A percentile compares a stretch with the other conserved stretches of the same genome.
These are phyloP conservation scores for Sclerospora graminicola DNA, from an alignment of 352 stramenopile genomes.

Conservation along the genomic window DNA sequence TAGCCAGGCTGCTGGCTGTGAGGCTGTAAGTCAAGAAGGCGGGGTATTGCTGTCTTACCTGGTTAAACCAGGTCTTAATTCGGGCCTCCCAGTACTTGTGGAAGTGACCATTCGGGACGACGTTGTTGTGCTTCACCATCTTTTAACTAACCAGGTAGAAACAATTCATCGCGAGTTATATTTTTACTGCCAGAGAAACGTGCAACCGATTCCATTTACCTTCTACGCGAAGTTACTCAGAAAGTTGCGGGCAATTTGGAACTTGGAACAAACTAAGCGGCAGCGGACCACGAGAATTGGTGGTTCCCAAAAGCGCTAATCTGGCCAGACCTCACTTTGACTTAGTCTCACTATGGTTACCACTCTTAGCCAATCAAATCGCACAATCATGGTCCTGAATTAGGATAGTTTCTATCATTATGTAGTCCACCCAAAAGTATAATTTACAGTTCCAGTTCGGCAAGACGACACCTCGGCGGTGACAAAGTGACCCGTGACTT, in stretches of 20 bases:
- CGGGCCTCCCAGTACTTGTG: constrained; percentile 98
- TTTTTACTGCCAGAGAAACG: too few species aligned
- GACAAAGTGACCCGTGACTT: neutral
- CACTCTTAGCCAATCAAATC: constrained; percentile 35
- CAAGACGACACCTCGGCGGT: constrained; percentile 1
- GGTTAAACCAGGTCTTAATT: constrained; percentile 95
- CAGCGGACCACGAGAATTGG: constrained; percentile 43
- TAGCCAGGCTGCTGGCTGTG: constrained; percentile 5
- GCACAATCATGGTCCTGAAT: neutral
- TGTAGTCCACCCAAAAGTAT: constrained; percentile 1
- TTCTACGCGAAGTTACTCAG: constrained; percentile 62
- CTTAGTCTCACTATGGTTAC: constrained; percentile 44
- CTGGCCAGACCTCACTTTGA: constrained; percentile 58
- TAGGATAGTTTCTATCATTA: neutral
- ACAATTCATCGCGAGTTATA: neutral
- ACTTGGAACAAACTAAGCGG: constrained; percentile 37
- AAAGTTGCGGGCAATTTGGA: constrained; percentile 88
- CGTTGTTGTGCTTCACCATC: constrained; percentile 99
- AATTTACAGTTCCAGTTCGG: neutral
- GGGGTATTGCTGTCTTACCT: constrained; percentile 42
- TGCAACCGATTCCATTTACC: constrained; percentile 33
- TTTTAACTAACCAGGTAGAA: constrained; percentile 50
- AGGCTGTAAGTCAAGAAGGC: neutral
- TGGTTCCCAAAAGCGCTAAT: constrained; percentile 58
- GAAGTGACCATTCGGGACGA: constrained; percentile 99